Base-by-base conservation (phyloP, 164 flowering plant species). In the Stephania japonica region DNA sequence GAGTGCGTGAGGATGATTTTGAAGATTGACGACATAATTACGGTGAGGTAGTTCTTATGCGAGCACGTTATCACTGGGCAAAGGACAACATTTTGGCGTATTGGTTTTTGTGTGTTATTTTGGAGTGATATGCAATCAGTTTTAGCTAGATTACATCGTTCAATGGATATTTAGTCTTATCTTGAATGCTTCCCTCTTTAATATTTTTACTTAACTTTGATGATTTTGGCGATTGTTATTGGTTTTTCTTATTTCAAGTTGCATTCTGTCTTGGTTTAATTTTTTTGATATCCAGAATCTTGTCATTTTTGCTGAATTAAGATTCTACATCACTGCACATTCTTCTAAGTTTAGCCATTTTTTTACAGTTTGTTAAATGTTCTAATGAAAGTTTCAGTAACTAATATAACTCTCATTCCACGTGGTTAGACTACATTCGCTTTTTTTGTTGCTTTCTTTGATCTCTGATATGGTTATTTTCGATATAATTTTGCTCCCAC, bases 1-100 rank as follows among this genome's bases (percentile, higher is more conserved):
- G 99, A 92, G 85, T 94, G 99, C 53, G 98, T 94, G 63, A 84
- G 98, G 78, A 92, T 94, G 99, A 94, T 94, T 68, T 81, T 94
- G 94, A 94, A 94, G 91, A 94, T 94, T 75, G 99, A 94, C 81
- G 99, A 94, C 81, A 91, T 94, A 69, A 91, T 94, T 70, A 88
- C 91, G 1, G 99, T 94, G 78, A 86, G 98, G 88, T 94, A 92
- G 87, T 56, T 24, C 32, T 75, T 65, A n/a, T 56, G 19, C 38
- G 50, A 43, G 9, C 21, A 61, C 71, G 11, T 23, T 68, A 27
- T 25, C 50, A 13, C 59, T 18, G 64, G 64, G 5, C 42, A 32
- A 32, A n/a, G 23, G 56, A 14, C 53, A 41, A 1, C 11, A 42
- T 74, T 68, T 74, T 50, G 65, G 67, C 61, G 14, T 1, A 9